These are phyloP conservation scores for Rhytidiadelphus loreus DNA, from an alignment of 225 moss, liverwort and hornwort genomes.

Conservation along the genomic window DNA sequence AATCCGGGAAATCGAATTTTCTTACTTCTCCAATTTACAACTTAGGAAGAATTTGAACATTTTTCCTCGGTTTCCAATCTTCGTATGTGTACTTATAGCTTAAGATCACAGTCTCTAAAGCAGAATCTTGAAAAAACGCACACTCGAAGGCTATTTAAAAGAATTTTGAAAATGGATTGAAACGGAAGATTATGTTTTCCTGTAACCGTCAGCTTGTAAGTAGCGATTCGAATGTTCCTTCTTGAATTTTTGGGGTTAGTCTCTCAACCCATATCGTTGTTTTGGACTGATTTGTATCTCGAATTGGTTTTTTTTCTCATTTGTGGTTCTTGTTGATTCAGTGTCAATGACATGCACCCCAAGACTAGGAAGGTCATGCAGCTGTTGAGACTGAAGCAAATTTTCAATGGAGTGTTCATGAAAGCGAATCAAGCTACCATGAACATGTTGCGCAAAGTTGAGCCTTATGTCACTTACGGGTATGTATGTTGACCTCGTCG, in stretches of 20 bases:
- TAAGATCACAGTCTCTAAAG: background rate
- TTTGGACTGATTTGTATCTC: background rate
- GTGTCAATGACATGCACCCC: constrained; percentile 4
- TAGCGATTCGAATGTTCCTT: background rate
- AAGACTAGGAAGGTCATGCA: constrained; percentile 8
- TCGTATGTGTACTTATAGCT: background rate
- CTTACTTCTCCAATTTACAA: too few species aligned
- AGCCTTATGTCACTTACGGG: constrained; percentile 4
- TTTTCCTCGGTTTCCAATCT: background rate
- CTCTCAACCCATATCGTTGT: background rate
- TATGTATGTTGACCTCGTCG: background rate
- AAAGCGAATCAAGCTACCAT: background rate
- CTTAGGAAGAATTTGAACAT: background rate
- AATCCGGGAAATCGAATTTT: background rate
- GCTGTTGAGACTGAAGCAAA: background rate
- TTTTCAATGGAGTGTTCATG: background rate
- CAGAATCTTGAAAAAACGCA: background rate
- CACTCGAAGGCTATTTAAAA: too few species aligned
- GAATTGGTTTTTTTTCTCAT: background rate
- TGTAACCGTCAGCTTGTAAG: background rate
- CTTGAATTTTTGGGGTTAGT: too few species aligned
- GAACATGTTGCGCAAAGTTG: constrained; percentile 1
- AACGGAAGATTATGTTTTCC: background rate
- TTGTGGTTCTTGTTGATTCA: background rate
- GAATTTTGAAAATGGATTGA: background rate